These are phyloP conservation scores for Saprolegnia parasitica DNA, from an alignment of 352 stramenopile species.

Conservation along the genomic window DNA sequence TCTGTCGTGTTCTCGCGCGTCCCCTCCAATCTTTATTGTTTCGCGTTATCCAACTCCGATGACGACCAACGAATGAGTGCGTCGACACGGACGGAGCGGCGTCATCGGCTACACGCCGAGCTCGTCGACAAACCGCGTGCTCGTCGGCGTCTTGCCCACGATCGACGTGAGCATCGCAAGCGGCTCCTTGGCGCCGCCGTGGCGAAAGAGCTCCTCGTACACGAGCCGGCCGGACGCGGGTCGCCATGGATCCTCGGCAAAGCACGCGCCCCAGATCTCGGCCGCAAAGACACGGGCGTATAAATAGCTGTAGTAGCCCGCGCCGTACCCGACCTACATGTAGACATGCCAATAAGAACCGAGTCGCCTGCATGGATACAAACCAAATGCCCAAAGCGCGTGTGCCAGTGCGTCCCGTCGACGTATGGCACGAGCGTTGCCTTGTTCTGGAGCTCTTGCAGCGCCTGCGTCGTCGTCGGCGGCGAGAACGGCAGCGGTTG, in stretches of 20 bases:
- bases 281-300: conserved; percentile 88
- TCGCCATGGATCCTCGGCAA: conserved; percentile 59
- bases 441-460: conserved; percentile 64
- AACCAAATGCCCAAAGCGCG: conserved; percentile 81
- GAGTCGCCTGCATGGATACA: background rate
- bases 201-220: conserved; percentile 67
- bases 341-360: background rate
- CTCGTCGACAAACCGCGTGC: conserved; percentile 62
- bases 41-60: background rate
- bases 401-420: conserved; percentile 71
- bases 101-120: conserved; percentile 44
- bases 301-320: conserved; percentile 90
- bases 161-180: conserved; percentile 74
- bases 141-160: conserved; percentile 53
- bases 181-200: conserved; percentile 85
- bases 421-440: conserved; percentile 72
- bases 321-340: conserved; percentile 75
- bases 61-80: too few species aligned
- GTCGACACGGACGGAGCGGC: background rate
- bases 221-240: conserved; percentile 51
- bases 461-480: conserved; percentile 47
- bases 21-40: too few species aligned
- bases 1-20: too few species aligned
- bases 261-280: conserved; percentile 79
- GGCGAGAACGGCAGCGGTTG: conserved; percentile 40